Base-by-base conservation (phyloP, 2,329 filamentous ascomycete genomes). In the Pyrenophora teres region DNA sequence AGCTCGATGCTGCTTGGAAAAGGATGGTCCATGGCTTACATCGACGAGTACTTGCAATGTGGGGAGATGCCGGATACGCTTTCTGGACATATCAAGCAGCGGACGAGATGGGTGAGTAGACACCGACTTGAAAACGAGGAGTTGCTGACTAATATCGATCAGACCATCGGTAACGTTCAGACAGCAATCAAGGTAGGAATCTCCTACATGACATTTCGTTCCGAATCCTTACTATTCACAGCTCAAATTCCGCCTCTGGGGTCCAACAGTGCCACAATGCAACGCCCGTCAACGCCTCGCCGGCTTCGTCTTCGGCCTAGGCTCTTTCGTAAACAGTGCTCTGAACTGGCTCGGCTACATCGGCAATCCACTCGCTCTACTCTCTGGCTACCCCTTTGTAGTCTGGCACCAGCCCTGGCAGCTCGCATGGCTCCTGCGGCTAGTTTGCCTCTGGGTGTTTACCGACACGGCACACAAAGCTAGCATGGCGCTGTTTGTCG, bases 1-100 rank as follows among this genome's bases (percentile, higher is more conserved):
- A 86, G 83, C 5, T 82, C 80, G 1, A 71, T 83, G 25, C 79
- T 87, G 65, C 78, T 86, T 1, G 83, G 81, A 2, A 77, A 75
- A 52, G 85, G 85, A 37, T 87, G 84, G 84, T 81, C 80, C 62
- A 86, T 83, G 2, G 83, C 81, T 2, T 63, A 62, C 36, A 45
- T 63, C 18, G 56, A 62, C 35, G 63, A 66, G 38, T 53, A 53
- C 18, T 40, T 66, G 19, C 62, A 66, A 36, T 63, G 56, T 35
- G 63, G 63, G 3, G 56, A 55, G n/a, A 57, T 64, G 19, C 63
- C 62, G 9, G 60, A 64, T 32, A 50, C 52, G 3, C 57, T 53
- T 18, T 40, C 32, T 19, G 50, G 51, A 2, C 63, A 65, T 37
- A 45, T 65, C 30, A 65, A 65, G 48, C 63, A 66, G 46, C 49